Base-by-base conservation (phyloP, 768 basidiomycete genomes). In the Russula emetica region DNA sequence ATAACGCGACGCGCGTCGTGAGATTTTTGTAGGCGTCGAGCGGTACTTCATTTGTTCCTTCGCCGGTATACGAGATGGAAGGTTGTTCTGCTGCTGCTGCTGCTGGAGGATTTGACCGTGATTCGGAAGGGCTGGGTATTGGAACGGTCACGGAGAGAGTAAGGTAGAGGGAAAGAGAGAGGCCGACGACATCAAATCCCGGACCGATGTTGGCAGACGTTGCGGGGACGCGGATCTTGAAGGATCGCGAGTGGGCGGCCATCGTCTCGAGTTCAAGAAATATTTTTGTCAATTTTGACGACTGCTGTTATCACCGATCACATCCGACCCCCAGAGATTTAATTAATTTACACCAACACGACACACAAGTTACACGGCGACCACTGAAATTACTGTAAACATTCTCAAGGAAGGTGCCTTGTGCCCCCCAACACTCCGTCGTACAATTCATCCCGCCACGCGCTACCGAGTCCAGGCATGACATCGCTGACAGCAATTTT, bases 131-230 rank as follows among this genome's bases (percentile, higher is more conserved):
- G 8, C 4, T n/a, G 5, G 77, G 71, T 6, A 67, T 58, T 6
- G 76, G 71, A 14, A 81, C 71, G 54, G 78, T 79, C 70, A 94
- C 87, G 53, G 81, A 81, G 70, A 98, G 81, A 18, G 85, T 87
- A 69, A 98, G 83, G 69, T 87, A 82, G 34, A 97, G 83, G 1
- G 92, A 93, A 26, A 98, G 85, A 0, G 96, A 95, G 67, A 99
- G 87, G n/a, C 97, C 97, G 68, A 98, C 94, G 67, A 98, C 97
- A 74, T 99, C 97, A 76, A 99, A 99, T 28, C 96, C 96, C 45
- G 96, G 96, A 2, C 96, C 96, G 72, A 99, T 94, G 79, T 99
- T 99, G 68, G 96, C 96, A 67, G 95, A 94, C 2, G 96, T 98
- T n/a, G 94, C 94, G 11, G 96, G 96, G 58, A 98, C 89, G 67